A percentile compares a stretch with the other conserved stretches of the same genome.
Evolutionary conservation across 2,329 filamentous ascomycete genomes (phyloP).

Genomic region (Colletotrichum simmondsii): DNA sequence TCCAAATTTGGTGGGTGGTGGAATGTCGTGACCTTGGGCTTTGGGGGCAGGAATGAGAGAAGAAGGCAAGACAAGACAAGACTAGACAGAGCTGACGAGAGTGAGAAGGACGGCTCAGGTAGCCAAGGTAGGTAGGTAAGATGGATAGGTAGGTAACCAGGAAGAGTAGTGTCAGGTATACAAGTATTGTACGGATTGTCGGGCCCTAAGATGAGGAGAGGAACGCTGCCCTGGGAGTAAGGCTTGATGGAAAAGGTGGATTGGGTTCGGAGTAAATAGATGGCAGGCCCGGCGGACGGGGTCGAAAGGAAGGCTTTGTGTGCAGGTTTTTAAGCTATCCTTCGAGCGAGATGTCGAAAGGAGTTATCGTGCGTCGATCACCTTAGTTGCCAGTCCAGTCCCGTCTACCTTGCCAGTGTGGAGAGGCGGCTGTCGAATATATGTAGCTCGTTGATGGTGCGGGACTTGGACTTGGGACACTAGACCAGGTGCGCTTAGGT

Average conservation of each 20-base stretch:
- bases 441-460: constrained; percentile 35
- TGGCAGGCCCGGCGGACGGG: constrained; percentile 9
- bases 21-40: not conserved
- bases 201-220: not conserved
- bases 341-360: constrained; percentile 33
- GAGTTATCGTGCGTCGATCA: constrained; percentile 35
- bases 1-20: not conserved
- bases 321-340: constrained; percentile 29
- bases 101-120: not conserved
- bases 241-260: not conserved
- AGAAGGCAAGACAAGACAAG: not conserved
- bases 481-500: constrained; percentile 44
- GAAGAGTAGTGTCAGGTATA: not conserved
- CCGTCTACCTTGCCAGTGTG: constrained; percentile 22
- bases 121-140: not conserved
- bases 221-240: not conserved
- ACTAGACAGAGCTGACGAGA: not conserved
- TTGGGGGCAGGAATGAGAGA: not conserved
- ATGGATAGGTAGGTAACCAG: not conserved
- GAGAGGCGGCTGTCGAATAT: constrained; percentile 35
- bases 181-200: not conserved
- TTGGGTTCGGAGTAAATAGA: constrained; percentile 1
- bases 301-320: constrained; percentile 34
- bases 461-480: constrained; percentile 35
- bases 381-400: constrained; percentile 28